Conservation (phyloP, 106 monocot genomes). For the Dioscorea zingiberensis region DNA sequence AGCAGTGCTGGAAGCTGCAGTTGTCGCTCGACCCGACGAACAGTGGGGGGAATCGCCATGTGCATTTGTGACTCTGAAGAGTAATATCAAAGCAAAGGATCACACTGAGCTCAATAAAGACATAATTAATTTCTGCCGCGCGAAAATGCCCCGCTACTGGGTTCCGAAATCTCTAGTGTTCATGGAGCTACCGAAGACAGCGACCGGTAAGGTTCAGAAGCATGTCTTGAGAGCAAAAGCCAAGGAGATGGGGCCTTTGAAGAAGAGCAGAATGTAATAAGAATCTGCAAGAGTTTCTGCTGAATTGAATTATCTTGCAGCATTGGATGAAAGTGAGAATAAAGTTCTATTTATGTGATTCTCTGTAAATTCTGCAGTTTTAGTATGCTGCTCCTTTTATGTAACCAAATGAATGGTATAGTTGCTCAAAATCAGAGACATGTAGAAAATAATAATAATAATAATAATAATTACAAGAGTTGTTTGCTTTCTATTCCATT, state of each 20-base stretch:
- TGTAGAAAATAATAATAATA: no score
- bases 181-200: conserved; percentile 61
- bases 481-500: no score
- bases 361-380: no score
- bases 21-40: conserved; percentile 64
- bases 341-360: no score
- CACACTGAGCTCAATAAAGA: conserved; percentile 32
- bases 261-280: conserved; percentile 47
- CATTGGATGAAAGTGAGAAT: no score
- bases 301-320: no score
- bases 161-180: conserved; percentile 63
- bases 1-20: conserved; percentile 49
- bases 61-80: conserved; percentile 57
- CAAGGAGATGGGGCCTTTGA: conserved; percentile 58
- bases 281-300: no score
- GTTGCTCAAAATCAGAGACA: no score
- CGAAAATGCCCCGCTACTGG: conserved; percentile 63
- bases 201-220: conserved; percentile 76
- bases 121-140: conserved; percentile 43
- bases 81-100: conserved; percentile 10
- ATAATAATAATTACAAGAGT: no score
- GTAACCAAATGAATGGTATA: no score
- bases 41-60: conserved; percentile 78
- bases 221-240: conserved; percentile 52
- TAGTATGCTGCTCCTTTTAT: no score